A percentile compares a stretch with the other conserved stretches of the same genome.
Evolutionary conservation across 176 grass and related monocot species (phyloP).

Genomic region (Lolium perenne): DNA sequence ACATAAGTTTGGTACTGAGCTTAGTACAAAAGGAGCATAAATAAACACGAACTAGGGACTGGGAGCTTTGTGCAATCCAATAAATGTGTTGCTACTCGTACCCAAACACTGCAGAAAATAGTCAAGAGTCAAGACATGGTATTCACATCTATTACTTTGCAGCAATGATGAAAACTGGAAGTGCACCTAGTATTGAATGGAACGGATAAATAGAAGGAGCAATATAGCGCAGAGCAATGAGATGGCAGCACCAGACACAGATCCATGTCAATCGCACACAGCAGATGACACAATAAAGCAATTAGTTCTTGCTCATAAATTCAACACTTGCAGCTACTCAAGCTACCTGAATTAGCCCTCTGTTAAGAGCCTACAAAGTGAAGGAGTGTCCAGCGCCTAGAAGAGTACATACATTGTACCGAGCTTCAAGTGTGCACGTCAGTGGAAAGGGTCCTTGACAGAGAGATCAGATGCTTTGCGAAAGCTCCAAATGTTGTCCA

Average conservation of each 20-base stretch:
- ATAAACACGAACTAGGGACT: too few species aligned
- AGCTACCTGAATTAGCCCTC: neutral
- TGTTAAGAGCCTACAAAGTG: neutral
- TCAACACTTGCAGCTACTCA: conserved; percentile 19
- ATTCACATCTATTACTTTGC: neutral
- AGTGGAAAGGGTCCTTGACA: conserved; percentile 16
- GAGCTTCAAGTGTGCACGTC: neutral
- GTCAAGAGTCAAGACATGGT: neutral
- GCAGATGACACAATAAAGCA: neutral
- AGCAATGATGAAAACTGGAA: neutral
- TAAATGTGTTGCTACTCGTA: too few species aligned
- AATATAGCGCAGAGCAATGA: too few species aligned
- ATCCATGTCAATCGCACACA: neutral
- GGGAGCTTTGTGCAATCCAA: too few species aligned
- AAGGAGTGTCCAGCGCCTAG: neutral
- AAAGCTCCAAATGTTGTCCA: neutral
- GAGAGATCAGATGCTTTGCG: conserved; percentile 28
- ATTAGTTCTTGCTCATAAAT: neutral
- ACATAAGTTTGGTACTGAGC: too few species aligned
- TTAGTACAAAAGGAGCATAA: too few species aligned
- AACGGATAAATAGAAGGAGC: neutral
- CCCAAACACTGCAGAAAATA: neutral
- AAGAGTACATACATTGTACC: neutral
- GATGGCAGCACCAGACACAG: neutral
- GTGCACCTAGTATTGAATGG: too few species aligned